Percentiles rank a stretch among this genome's conserved stretches.
These are phyloP conservation scores for Diaporthe velutina DNA, from an alignment of 2,329 filamentous ascomycete species.

Conservation along the genomic window DNA sequence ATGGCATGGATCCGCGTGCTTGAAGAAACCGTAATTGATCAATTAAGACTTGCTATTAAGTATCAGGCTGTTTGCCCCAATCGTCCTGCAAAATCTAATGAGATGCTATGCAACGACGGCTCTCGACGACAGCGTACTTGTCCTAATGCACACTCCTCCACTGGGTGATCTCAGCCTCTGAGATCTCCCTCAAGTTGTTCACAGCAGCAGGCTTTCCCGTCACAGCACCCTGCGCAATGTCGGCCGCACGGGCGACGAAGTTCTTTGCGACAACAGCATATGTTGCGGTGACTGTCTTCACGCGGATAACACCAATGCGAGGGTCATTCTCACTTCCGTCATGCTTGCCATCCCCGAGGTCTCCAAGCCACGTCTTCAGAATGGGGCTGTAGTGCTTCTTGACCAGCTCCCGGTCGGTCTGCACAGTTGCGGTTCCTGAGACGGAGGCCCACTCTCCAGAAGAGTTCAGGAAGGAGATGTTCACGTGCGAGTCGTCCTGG, in stretches of 20 bases:
- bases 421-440: conserved; percentile 77
- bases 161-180: conserved; percentile 72
- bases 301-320: conserved; percentile 83
- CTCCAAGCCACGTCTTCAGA: conserved; percentile 88
- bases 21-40: neutral
- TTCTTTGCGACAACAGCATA: conserved; percentile 77
- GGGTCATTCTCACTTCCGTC: conserved; percentile 87
- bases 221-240: conserved; percentile 81
- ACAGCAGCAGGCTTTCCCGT: conserved; percentile 79
- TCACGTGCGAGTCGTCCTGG: conserved; percentile 78
- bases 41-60: neutral
- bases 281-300: conserved; percentile 79
- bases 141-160: conserved; percentile 61
- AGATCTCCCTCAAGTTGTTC: conserved; percentile 83
- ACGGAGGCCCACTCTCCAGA: conserved; percentile 89
- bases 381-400: conserved; percentile 80
- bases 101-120: conserved; percentile 3
- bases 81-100: neutral
- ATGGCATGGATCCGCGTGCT: neutral
- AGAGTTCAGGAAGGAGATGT: conserved; percentile 83
- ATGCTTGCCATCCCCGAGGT: conserved; percentile 85
- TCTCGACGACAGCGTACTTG: neutral
- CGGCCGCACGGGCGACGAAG: conserved; percentile 72
- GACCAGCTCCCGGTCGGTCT: conserved; percentile 77
- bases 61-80: neutral